Percentiles rank a stretch among this genome's conserved stretches.
Evolutionary conservation across 345 rosid genomes (phyloP).

Genomic region (Erysimum cheiranthoides): DNA sequence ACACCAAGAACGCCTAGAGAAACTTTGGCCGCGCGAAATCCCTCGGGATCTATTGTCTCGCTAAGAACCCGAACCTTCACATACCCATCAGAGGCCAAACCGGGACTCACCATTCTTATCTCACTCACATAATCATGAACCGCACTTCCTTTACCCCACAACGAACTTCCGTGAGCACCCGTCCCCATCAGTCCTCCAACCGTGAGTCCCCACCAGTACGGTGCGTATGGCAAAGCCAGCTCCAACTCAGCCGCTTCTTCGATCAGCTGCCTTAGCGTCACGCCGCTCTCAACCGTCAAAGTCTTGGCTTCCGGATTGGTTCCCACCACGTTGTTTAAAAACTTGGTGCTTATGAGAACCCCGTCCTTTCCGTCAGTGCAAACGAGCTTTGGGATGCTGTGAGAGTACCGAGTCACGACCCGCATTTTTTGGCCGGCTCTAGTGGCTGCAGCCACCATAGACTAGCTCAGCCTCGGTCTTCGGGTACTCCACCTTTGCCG

Average conservation of each 20-base stretch:
- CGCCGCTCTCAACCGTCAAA: constrained; percentile 72
- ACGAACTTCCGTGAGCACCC: constrained; percentile 90
- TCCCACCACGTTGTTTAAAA: constrained; percentile 48
- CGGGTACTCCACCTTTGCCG: constrained; percentile 64
- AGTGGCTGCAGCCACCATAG: constrained; percentile 60
- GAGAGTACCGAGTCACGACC: constrained; percentile 67
- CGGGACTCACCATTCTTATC: constrained; percentile 64
- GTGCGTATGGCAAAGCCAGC: constrained; percentile 72
- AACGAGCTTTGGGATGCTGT: constrained; percentile 75
- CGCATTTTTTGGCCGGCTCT: constrained; percentile 60
- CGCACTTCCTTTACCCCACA: constrained; percentile 79
- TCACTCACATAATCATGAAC: constrained; percentile 67
- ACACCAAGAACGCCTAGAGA: constrained; percentile 87
- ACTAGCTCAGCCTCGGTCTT: constrained; percentile 60
- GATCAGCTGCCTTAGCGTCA: constrained; percentile 66
- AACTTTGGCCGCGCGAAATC: constrained; percentile 66
- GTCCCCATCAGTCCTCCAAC: constrained; percentile 77
- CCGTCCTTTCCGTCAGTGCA: constrained; percentile 72
- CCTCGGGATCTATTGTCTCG: constrained; percentile 31
- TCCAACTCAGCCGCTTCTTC: constrained; percentile 63
- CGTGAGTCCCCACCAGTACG: constrained; percentile 94
- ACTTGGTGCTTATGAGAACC: constrained; percentile 73
- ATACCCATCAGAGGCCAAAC: constrained; percentile 50
- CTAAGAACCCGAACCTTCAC: constrained; percentile 53
- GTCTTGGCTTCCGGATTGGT: constrained; percentile 47